These are phyloP conservation scores for Neoascochyta sp. DNA, from an alignment of 2,329 filamentous ascomycete species.

Conservation along the genomic window DNA sequence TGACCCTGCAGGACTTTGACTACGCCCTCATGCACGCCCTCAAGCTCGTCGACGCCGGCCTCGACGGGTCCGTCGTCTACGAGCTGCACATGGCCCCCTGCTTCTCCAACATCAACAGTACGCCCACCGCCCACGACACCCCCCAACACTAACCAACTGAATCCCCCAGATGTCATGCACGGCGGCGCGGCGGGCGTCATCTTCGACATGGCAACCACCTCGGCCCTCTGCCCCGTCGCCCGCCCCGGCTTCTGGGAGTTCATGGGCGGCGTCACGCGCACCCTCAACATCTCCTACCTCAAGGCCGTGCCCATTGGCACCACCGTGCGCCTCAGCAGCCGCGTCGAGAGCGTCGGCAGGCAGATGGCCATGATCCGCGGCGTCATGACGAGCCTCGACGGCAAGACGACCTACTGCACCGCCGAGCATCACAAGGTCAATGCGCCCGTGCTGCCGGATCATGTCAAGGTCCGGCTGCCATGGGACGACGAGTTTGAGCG, in stretches of 20 bases:
- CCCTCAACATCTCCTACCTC: constrained; percentile 51
- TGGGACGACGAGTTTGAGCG: constrained; percentile 47
- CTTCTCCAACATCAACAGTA: constrained; percentile 42
- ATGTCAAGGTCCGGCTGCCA: constrained; percentile 38
- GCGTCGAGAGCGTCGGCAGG: constrained; percentile 46
- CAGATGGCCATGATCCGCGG: constrained; percentile 53
- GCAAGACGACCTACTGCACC: constrained; percentile 48
- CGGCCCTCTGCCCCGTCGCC: constrained; percentile 48
- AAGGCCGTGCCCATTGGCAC: constrained; percentile 48
- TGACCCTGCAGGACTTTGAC: constrained; percentile 35
- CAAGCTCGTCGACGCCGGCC: constrained; percentile 36
- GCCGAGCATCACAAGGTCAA: constrained; percentile 54
- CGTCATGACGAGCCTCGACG: constrained; percentile 49
- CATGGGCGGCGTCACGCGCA: constrained; percentile 50
- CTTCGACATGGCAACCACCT: constrained; percentile 46
- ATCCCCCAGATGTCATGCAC: constrained; percentile 38
- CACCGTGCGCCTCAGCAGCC: constrained; percentile 43
- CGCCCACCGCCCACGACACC: background rate
- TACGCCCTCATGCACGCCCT: constrained; percentile 36
- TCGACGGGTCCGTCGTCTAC: constrained; percentile 35
- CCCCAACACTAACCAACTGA: constrained; percentile 3
- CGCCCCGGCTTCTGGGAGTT: constrained; percentile 52
- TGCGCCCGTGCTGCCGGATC: constrained; percentile 40
- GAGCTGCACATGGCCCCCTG: constrained; percentile 34
- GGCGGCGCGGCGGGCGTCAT: constrained; percentile 40